Evolutionary conservation across 768 basidiomycete species (phyloP), one percentile per base, ranked within the genome.

Genomic region (Tephrocybe rancida): DNA sequence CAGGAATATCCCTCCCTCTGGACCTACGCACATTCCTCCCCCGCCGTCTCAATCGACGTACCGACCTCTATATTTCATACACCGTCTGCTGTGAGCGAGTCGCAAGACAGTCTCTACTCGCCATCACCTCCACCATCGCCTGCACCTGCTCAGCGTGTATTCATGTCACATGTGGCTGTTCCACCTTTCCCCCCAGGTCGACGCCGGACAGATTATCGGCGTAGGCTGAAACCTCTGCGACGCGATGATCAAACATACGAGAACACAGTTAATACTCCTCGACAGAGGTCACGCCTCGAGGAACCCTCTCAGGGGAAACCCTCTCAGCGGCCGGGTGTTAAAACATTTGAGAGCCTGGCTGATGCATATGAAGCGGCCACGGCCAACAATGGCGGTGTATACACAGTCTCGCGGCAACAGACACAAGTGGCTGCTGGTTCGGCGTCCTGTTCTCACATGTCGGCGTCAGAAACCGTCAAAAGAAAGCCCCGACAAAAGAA

Each of bases 101-200:
- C 42, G 13, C 22, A 16, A 13, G 34, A 52, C 39, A 22, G 39
- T 62, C 21, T 61, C 5, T 32, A 41, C 43, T 14, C 39, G 24
- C 32, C 37, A 19, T 29, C 26, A n/a, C 34, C 57, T 13, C 37
- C 56, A 6, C 53, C 38, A 2, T 25, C 38, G 3, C 38, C 32
- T 21, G 32, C 4, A 5, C 41, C 41, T 38, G 18, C 7, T 16
- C 53, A 25, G 19, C 44, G 59, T n/a, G 11, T 48, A 25, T 1
- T 64, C 2, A 52, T 67, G 38, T 60, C 64, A 5, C 56, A 69
- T 44, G 58, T 71, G 9, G 42, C 51, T 25, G 62, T 67, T 2
- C 70, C 70, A 1, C 62, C 62, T 0, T 48, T 69, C 14, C 60
- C 59, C 19, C 25, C 30, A 19, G 59, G 50, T 18, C 22, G n/a